Evolutionary conservation across 177 flowering plant genomes (phyloP).

Genomic region (Vitis hybrid): DNA sequence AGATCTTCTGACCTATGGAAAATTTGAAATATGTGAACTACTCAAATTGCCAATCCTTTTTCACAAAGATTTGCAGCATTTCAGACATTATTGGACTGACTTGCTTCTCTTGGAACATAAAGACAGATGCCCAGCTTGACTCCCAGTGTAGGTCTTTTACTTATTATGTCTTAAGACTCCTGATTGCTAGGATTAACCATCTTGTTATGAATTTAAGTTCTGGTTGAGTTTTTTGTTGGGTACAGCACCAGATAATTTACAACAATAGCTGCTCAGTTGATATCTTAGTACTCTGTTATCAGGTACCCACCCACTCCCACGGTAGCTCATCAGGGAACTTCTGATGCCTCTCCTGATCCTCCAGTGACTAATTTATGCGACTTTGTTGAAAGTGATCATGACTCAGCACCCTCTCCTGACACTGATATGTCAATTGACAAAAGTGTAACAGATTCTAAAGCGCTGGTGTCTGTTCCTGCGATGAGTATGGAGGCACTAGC

Average conservation of each 20-base stretch:
- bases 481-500: slow-evolving; percentile 49
- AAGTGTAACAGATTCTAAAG: slow-evolving; percentile 50
- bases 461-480: slow-evolving; percentile 54
- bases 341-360: slow-evolving; percentile 32
- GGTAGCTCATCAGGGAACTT: slow-evolving; percentile 24
- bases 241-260: not conserved
- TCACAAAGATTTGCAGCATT: too few relatives aligned
- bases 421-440: slow-evolving; percentile 41
- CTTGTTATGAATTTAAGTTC: not conserved
- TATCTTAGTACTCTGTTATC: slow-evolving; percentile 3
- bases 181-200: too few relatives aligned
- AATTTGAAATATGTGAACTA: too few relatives aligned
- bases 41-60: too few relatives aligned
- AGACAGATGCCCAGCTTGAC: too few relatives aligned
- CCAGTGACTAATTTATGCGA: slow-evolving; percentile 28
- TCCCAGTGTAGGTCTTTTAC: too few relatives aligned
- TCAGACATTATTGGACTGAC: too few relatives aligned
- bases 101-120: too few relatives aligned
- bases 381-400: slow-evolving; percentile 67
- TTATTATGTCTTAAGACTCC: too few relatives aligned
- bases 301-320: slow-evolving; percentile 37
- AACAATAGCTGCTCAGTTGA: too few relatives aligned
- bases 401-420: slow-evolving; percentile 60
- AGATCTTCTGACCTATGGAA: too few relatives aligned
- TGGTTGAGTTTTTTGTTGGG: not conserved